These are phyloP conservation scores for Starmerella apis DNA, from an alignment of 805 yeast genomes.

Conservation along the genomic window DNA sequence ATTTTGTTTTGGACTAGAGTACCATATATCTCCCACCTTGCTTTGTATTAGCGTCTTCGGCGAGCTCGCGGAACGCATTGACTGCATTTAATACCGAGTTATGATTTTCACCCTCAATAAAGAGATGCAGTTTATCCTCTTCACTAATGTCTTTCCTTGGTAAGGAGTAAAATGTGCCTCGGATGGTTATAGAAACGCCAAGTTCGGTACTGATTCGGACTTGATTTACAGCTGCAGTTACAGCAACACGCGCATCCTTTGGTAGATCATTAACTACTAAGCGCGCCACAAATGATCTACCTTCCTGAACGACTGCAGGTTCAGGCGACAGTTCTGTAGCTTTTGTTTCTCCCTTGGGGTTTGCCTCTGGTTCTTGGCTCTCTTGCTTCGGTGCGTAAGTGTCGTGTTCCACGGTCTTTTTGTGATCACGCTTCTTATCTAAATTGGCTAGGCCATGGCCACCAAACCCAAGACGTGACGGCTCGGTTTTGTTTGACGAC, in stretches of 20 bases:
- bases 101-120: constrained; percentile 65
- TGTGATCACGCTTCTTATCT: constrained; percentile 44
- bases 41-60: constrained; percentile 3
- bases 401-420: constrained; percentile 43
- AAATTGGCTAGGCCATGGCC: constrained; percentile 82
- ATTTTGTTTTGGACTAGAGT: too few relatives aligned
- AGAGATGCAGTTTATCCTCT: constrained; percentile 52
- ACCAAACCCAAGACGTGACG: constrained; percentile 81
- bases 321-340: background rate
- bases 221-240: constrained; percentile 17
- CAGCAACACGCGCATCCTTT: constrained; percentile 33
- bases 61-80: constrained; percentile 9
- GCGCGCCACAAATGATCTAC: constrained; percentile 45
- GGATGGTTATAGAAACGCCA: constrained; percentile 64
- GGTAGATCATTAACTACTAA: constrained; percentile 79
- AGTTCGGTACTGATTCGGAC: constrained; percentile 11
- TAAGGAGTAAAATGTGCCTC: constrained; percentile 64
- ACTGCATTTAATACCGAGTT: constrained; percentile 36
- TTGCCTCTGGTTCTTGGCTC: background rate
- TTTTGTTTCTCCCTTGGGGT: background rate
- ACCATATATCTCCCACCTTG: constrained; percentile 11
- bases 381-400: background rate
- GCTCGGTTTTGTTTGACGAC: constrained; percentile 37
- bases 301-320: constrained; percentile 10
- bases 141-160: constrained; percentile 30